phyloP scores from a whole-genome alignment of 2,329 filamentous ascomycete species.

The Hypomyces perniciosus region DNA sequence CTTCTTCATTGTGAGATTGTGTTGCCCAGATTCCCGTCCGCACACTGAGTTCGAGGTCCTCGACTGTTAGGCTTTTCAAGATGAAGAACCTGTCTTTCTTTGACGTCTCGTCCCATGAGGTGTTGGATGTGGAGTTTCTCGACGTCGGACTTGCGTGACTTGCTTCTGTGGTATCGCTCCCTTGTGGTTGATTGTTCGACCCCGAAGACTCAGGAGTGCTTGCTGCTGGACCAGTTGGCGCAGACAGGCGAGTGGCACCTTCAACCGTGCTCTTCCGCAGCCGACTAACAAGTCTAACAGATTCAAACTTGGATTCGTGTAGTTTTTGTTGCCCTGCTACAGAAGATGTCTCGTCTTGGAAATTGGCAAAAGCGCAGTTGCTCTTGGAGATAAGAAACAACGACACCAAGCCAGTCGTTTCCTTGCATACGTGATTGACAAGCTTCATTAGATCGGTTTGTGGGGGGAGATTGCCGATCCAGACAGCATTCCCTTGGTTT shows the following conservation, averaged over 20 bases:
- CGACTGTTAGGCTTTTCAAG: conserved; percentile 84
- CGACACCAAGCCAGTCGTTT: conserved; percentile 74
- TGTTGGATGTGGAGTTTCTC: not conserved
- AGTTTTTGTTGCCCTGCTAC: conserved; percentile 72
- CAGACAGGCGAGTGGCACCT: conserved; percentile 39
- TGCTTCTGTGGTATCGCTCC: conserved; percentile 7
- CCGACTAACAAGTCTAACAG: conserved; percentile 78
- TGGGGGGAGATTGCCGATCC: conserved; percentile 90
- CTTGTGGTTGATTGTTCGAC: conserved; percentile 13
- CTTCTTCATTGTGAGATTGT: conserved; percentile 86
- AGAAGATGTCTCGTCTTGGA: conserved; percentile 73
- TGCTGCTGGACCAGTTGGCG: conserved; percentile 50
- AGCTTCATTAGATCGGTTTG: conserved; percentile 74
- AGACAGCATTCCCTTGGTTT: conserved; percentile 70
- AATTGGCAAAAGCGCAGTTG: conserved; percentile 96
- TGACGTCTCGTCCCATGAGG: not conserved
- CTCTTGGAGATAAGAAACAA: conserved; percentile 94
- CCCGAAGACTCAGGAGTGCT: conserved; percentile 22
- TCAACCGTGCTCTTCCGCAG: conserved; percentile 56
- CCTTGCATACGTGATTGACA: conserved; percentile 85
- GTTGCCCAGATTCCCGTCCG: conserved; percentile 88
- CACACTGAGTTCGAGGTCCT: conserved; percentile 86
- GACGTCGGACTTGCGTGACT: not conserved
- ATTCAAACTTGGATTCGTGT: conserved; percentile 85
- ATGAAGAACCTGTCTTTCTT: conserved; percentile 78